Base-by-base conservation (phyloP, 2,329 filamentous ascomycete species). In the Verticillium tricorpus region DNA sequence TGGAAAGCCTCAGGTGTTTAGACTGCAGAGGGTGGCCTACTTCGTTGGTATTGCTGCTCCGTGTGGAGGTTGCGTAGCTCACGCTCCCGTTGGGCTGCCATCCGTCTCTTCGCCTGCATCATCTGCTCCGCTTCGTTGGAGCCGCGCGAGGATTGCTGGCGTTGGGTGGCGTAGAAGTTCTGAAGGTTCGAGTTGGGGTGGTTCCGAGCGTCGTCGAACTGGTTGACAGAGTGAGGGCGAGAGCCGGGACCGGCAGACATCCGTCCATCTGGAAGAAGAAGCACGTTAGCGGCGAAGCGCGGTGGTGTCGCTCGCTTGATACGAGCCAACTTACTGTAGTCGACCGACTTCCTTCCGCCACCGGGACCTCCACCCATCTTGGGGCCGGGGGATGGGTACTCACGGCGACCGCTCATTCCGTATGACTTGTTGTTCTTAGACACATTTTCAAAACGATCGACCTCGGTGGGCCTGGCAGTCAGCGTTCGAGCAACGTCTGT, bases 41-140 rank as follows among this genome's bases (percentile, higher is more conserved):
- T 97, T 92, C 94, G 89, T 85, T 98, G 96, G 82, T 96, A 98
- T 88, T 99, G 95, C 87, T 99, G 95, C 87, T 99, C 95, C 82
- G 97, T 96, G 82, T 99, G 95, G 82, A 98, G 97, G 81, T 98
- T 99, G 80, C 95, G 92, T 78, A 99, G 89, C 83, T 99, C 95
- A 80, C 94, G 91, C 85, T 99, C 95, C 80, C 95, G 92, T 82
- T 98, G 95, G 77, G 95, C 95, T 73, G 95, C 95, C 92, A 98
- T 96, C 84, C 94, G 91, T 82, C 95, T 92, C 86, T 98, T 98
- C 72, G 93, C 93, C 87, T 98, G 95, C 85, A 97, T 92, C 88
- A 97, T 92, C 82, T 97, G 93, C 82, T 98, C 95, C 77, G 93
- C 92, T 82, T 98, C 95, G 83, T 85, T 89, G 73, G 86, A 86